Conservation (phyloP, 805 yeast species). For the Naumovozyma castellii region DNA sequence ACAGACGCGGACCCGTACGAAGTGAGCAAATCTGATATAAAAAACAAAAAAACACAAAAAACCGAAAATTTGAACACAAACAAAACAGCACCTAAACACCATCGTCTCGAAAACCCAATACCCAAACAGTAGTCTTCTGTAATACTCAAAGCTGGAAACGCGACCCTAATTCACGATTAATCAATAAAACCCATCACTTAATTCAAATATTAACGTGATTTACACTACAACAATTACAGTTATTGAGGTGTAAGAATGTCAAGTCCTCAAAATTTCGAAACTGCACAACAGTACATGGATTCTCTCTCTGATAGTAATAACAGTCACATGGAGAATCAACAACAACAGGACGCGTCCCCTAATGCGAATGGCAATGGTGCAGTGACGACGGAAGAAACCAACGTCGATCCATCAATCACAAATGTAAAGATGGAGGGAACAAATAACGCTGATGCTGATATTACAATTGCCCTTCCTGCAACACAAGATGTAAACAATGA, state of each 20-base stretch:
- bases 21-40: too few species aligned
- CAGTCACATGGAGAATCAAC: neutral
- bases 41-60: neutral
- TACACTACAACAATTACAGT: too few species aligned
- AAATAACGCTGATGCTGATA: too few species aligned
- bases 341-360: neutral
- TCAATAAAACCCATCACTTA: too few species aligned
- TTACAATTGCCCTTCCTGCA: too few species aligned
- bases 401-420: too few species aligned
- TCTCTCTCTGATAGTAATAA: constrained; percentile 7
- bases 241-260: constrained; percentile 7
- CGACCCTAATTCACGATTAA: neutral
- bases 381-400: too few species aligned
- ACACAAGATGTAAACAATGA: too few species aligned
- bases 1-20: too few species aligned
- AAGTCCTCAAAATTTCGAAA: constrained; percentile 19
- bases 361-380: neutral
- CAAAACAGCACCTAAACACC: neutral
- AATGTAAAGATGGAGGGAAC: too few species aligned
- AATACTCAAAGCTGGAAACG: neutral
- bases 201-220: too few species aligned
- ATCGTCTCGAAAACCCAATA: neutral
- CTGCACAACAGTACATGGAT: constrained; percentile 23
- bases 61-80: neutral
- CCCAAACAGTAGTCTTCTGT: neutral